Percentiles rank a stretch among this genome's conserved stretches.
These are phyloP conservation scores for barley (Hordeum vulgare) DNA, from an alignment of 176 grass and related monocot genomes.

Conservation along the genomic window MorexV3_pseudomolecules_assembly NC_058519.1:565783361-565783860, in stretches of 20 bases:
- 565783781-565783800: conserved; percentile 21
- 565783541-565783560: neutral
- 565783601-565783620: conserved; percentile 10
- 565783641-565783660: conserved; percentile 3
- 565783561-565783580: neutral
- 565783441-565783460: neutral
- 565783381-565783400: neutral
- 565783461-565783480: neutral
- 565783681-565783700: conserved; percentile 32
- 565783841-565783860: neutral
- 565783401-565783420: neutral
- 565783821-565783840: neutral
- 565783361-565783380: neutral
- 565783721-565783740: conserved; percentile 45
- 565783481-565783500: neutral
- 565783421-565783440: neutral
- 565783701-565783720: conserved; percentile 17
- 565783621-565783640: neutral
- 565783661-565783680: conserved; percentile 20
- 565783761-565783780: conserved; percentile 24
- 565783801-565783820: conserved; percentile 10
- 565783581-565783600: conserved; percentile 30
- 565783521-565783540: neutral
- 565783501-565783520: neutral
- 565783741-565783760: neutral